Percentiles rank a stretch among this genome's conserved stretches.
phyloP scores from a whole-genome alignment of 495 filamentous ascomycete genomes.

The Durotheca rogersii region DNA sequence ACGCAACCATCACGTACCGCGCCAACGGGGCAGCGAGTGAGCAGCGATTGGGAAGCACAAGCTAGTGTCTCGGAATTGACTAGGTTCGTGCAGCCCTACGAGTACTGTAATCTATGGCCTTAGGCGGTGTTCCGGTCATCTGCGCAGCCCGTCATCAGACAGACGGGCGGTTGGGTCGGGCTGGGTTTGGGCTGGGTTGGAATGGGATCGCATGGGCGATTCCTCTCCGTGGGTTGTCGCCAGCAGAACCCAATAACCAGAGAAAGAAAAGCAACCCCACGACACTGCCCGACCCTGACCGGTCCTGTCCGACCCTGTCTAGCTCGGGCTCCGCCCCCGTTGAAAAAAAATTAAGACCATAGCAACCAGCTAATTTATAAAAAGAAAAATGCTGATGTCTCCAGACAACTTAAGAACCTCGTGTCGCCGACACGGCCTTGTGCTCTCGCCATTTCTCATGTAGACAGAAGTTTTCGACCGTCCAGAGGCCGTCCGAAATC shows the following conservation, averaged over 20 bases:
- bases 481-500: constrained; percentile 1
- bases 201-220: too few relatives aligned
- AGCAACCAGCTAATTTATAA: constrained; percentile 21
- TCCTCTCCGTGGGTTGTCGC: neutral
- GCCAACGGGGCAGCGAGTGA: constrained; percentile 9
- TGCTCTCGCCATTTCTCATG: constrained; percentile 23
- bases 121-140: neutral
- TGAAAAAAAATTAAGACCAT: constrained; percentile 5
- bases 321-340: constrained; percentile 23
- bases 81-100: constrained; percentile 32
- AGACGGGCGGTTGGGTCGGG: too few relatives aligned
- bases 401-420: constrained; percentile 24
- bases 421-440: constrained; percentile 26
- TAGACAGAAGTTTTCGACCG: constrained; percentile 15
- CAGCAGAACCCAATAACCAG: neutral
- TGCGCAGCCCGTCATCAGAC: constrained; percentile 1
- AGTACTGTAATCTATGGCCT: constrained; percentile 1
- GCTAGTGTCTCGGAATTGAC: constrained; percentile 32
- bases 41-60: constrained; percentile 25
- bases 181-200: too few relatives aligned
- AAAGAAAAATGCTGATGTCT: neutral
- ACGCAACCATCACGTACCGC: neutral
- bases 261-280: neutral
- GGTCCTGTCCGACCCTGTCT: constrained; percentile 6
- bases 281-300: neutral